Evolutionary conservation across 768 basidiomycete species (phyloP), one percentile per base, ranked within the genome.

Genomic region (Dictyophora rubrovolvata): DNA sequence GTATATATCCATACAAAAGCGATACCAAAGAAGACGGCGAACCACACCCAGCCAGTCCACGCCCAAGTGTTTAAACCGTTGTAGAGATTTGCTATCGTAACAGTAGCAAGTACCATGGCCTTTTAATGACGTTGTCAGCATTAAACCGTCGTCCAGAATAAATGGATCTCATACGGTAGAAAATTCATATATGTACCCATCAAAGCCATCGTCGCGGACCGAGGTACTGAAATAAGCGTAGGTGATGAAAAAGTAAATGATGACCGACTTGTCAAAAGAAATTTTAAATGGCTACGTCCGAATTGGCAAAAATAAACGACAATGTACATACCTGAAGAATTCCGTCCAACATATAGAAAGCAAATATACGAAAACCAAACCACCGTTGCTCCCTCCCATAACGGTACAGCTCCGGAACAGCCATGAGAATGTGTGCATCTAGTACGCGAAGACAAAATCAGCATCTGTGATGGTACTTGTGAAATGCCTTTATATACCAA

Each of bases 21-120:
- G 53, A 87, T 85, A 17, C 96, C 96, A 63, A 98, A 70, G 56
- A 82, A 77, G 18, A 96, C 77, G 14, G 86, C 83, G 64, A 93
- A 92, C 73, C 85, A 89, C 11, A 96, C 86, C 93, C 93, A 97
- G 23, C 79, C 84, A 7, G 89, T 96, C 94, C 95, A 98, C 1
- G 85, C 83, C 61, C 80, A 83, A 10, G 89, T 91, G 67, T 91
- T 92, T 21, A 99, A 75, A 34, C 93, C 94, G 61, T 90, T 91
- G 76, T 86, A 97, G 55, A 92, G 65, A 70, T 93, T 93, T 50
- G 87, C 89, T 28, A 77, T 73, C 65, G 87, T 76, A 49, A 90
- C 93, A 7, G 91, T 86, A 17, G 84, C 71, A 59, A 98, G 84
- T 14, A 79, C 91, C 89, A 98, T 96, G 12, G 81, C 80, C 87